phyloP scores from a whole-genome alignment of 2,329 filamentous ascomycete species.

The Sarocladium brachiariae region DNA sequence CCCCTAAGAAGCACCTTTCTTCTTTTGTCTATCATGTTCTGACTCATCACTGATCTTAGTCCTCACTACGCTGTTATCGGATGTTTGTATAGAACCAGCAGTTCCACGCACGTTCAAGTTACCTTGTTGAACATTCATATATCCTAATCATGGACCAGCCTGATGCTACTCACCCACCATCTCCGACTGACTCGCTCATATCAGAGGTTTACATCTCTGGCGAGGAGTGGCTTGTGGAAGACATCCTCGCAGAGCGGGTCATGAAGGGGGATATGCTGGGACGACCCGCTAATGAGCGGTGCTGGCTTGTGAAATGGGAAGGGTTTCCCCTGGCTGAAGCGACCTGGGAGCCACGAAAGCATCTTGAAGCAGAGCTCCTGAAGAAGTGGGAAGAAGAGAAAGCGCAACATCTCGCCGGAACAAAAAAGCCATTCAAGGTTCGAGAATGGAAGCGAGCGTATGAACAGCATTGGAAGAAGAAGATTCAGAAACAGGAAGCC shows the following conservation, averaged over 20 bases:
- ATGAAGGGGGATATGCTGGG: constrained; percentile 16
- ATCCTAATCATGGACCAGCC: neutral
- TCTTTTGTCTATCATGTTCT: no score
- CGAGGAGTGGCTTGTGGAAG: constrained; percentile 43
- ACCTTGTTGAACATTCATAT: neutral
- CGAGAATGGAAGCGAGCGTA: constrained; percentile 28
- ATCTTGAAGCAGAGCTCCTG: constrained; percentile 33
- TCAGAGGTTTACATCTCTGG: constrained; percentile 25
- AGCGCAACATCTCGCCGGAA: constrained; percentile 25
- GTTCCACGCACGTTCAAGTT: no score
- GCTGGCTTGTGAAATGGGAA: constrained; percentile 32
- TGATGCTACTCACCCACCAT: neutral
- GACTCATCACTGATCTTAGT: neutral
- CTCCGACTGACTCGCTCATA: neutral
- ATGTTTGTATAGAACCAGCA: no score
- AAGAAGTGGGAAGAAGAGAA: constrained; percentile 37
- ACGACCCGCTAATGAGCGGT: neutral
- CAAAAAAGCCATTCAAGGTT: constrained; percentile 30
- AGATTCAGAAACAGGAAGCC: neutral
- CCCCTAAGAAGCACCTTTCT: no score
- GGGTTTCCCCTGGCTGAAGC: constrained; percentile 27
- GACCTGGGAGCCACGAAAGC: constrained; percentile 43
- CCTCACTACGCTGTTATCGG: no score
- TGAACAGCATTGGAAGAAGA: constrained; percentile 13
- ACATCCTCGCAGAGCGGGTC: constrained; percentile 41